phyloP scores from a whole-genome alignment of 129 eudicot genomes.

The Erigeron canadensis region DNA sequence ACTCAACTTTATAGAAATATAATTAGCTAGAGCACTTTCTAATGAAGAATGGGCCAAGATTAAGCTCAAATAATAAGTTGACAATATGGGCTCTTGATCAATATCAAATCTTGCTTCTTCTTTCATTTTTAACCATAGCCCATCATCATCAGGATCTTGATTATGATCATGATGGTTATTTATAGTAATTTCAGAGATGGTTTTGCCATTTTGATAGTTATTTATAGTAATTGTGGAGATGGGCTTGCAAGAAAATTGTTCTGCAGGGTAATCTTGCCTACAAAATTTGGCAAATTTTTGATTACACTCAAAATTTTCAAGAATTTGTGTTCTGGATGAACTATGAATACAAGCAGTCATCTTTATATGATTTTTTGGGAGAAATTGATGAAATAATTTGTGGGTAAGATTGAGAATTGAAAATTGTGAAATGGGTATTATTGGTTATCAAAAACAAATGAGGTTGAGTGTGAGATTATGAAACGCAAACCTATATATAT shows the following conservation, averaged over 20 bases:
- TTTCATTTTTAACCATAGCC: slow-evolving; percentile 62
- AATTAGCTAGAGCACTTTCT: slow-evolving; percentile 64
- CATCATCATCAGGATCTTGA: slow-evolving; percentile 23
- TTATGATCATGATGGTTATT: too few relatives aligned
- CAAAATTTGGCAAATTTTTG: slow-evolving; percentile 34
- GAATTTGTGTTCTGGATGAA: slow-evolving; percentile 40
- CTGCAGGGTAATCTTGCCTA: slow-evolving; percentile 42
- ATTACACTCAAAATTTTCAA: slow-evolving; percentile 32
- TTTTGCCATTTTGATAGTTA: background rate
- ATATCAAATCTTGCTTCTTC: slow-evolving; percentile 65
- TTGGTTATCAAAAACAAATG: slow-evolving; percentile 15
- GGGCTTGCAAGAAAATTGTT: slow-evolving; percentile 49
- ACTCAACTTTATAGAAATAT: slow-evolving; percentile 61
- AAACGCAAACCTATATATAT: slow-evolving; percentile 19
- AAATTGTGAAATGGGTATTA: slow-evolving; percentile 28
- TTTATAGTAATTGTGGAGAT: slow-evolving; percentile 31
- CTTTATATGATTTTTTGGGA: background rate
- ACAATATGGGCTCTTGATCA: slow-evolving; percentile 79
- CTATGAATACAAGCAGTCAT: slow-evolving; percentile 72
- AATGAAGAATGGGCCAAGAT: slow-evolving; percentile 60
- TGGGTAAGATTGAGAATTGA: slow-evolving; percentile 8
- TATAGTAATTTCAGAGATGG: too few relatives aligned
- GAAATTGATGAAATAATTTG: slow-evolving; percentile 17
- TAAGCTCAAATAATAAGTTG: slow-evolving; percentile 54
- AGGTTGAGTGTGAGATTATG: slow-evolving; percentile 14